Evolutionary conservation across 331 rosid species (phyloP), one percentile per base, ranked within the genome.

Genomic region (Pyracantha coccinea): DNA sequence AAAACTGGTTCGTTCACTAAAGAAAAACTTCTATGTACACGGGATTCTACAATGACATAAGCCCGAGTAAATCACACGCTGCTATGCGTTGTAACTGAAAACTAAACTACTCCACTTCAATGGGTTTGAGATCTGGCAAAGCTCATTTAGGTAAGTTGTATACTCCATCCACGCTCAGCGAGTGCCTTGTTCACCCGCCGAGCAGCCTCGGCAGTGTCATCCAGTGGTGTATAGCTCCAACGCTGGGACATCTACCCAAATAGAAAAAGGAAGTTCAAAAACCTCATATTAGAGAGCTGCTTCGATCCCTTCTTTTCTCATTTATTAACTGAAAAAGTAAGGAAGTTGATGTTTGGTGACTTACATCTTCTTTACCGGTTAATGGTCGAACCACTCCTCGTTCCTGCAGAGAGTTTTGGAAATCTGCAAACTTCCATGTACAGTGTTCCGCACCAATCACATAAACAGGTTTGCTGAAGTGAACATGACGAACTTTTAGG

Each of bases 351-450:
- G 68, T 70, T 54, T 71, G 19, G 57, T 25, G 75, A 90, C 97
- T 86, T 83, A 92, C 99, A 71, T 90, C 87, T 71, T 92, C 96
- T 86, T 78, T 77, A 64, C 97, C 95, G 2, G 97, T 90, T 78
- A 92, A 86, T 25, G 88, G 88, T 64, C 88, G 84, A 79, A 82
- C 89, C 63, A 80, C 96, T 60, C 97, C 97, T 75, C 67, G 88
- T 66, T 90, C 88, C 61, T 55, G 84, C 82, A 94, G 86, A 73
- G 87, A 82, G 69, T 81, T 86, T 62, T 92, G 97, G 77, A 94
- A 92, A 80, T 92, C 91, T 20, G 96, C 92, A 59, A 94, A 89
- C 80, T 94, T 94, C 99, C 97, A 94, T 33, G 88, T 87, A 83
- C 99, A 94, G 66, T 63, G 76, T 45, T 92, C 93, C 4, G 91